These are phyloP conservation scores for Parathielavia appendiculata DNA, from an alignment of 495 filamentous ascomycete species.

Conservation along the genomic window DNA sequence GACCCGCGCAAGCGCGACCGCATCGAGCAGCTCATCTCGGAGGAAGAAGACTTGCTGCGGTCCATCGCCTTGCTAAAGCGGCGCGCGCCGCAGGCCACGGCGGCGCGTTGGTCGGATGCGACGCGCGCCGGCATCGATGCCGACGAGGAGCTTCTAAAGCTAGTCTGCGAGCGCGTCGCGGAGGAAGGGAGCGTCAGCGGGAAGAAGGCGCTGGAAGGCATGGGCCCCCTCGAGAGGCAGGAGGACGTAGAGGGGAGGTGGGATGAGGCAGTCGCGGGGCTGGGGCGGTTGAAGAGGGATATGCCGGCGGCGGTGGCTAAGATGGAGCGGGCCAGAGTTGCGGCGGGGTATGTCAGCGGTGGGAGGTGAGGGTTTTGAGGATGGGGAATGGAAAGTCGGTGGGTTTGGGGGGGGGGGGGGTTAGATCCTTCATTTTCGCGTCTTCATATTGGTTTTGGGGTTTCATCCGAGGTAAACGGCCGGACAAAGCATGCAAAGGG, in stretches of 20 bases:
- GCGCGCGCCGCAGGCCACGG: slow-evolving; percentile 56
- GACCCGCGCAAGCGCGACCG: slow-evolving; percentile 64
- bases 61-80: slow-evolving; percentile 68
- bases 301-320: slow-evolving; percentile 68
- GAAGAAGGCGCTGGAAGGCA: slow-evolving; percentile 22
- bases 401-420: neutral
- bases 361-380: slow-evolving; percentile 8
- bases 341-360: slow-evolving; percentile 54
- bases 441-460: neutral
- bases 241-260: slow-evolving; percentile 48
- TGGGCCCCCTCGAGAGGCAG: slow-evolving; percentile 41
- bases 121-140: slow-evolving; percentile 39
- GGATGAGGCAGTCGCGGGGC: slow-evolving; percentile 47
- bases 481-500: slow-evolving; percentile 10
- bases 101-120: slow-evolving; percentile 49
- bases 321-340: slow-evolving; percentile 69
- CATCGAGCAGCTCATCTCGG: slow-evolving; percentile 59
- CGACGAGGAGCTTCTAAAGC: slow-evolving; percentile 46
- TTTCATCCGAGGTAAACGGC: neutral
- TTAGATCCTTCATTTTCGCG: neutral
- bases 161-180: slow-evolving; percentile 18
- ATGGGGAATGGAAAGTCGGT: slow-evolving; percentile 22
- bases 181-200: slow-evolving; percentile 24
- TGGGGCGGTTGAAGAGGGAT: slow-evolving; percentile 51
- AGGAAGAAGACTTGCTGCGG: slow-evolving; percentile 69